Conservation (phyloP, 2,329 filamentous ascomycete species). For the Cordyceps farinosa region DNA sequence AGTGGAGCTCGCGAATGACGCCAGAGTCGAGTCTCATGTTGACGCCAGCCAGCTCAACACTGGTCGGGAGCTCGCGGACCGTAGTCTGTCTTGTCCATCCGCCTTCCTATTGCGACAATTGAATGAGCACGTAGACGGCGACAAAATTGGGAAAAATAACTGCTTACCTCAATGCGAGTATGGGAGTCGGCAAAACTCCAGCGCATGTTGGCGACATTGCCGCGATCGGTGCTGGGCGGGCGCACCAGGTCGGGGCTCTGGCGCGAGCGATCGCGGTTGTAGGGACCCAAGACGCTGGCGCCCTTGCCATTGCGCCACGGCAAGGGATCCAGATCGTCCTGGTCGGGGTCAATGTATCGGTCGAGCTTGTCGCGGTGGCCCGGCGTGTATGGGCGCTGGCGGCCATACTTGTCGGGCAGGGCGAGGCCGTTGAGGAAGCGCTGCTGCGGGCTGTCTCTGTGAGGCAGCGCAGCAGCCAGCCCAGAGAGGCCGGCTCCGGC, state of each 20-base stretch:
- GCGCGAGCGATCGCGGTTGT: constrained; percentile 63
- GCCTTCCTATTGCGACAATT: constrained; percentile 52
- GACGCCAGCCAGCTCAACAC: constrained; percentile 69
- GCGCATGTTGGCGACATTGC: constrained; percentile 66
- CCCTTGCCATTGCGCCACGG: constrained; percentile 64
- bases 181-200: constrained; percentile 68
- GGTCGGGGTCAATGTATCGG: constrained; percentile 57
- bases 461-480: constrained; percentile 25
- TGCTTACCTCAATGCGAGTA: constrained; percentile 56
- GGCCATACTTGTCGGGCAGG: constrained; percentile 39
- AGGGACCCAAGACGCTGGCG: constrained; percentile 64
- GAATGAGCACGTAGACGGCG: neutral
- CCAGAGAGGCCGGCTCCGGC: constrained; percentile 24
- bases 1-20: constrained; percentile 73
- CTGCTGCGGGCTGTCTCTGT: constrained; percentile 52
- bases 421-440: constrained; percentile 49
- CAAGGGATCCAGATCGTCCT: constrained; percentile 58
- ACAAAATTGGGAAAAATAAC: neutral
- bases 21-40: constrained; percentile 74
- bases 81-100: constrained; percentile 76
- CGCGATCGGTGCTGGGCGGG: constrained; percentile 70
- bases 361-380: constrained; percentile 60
- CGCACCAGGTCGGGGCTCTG: constrained; percentile 70
- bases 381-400: constrained; percentile 54
- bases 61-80: constrained; percentile 59